Evolutionary conservation across 169 alveolate species (phyloP), one percentile per base, ranked within the genome.

Genomic region (Cardiosporidium cionae): DNA sequence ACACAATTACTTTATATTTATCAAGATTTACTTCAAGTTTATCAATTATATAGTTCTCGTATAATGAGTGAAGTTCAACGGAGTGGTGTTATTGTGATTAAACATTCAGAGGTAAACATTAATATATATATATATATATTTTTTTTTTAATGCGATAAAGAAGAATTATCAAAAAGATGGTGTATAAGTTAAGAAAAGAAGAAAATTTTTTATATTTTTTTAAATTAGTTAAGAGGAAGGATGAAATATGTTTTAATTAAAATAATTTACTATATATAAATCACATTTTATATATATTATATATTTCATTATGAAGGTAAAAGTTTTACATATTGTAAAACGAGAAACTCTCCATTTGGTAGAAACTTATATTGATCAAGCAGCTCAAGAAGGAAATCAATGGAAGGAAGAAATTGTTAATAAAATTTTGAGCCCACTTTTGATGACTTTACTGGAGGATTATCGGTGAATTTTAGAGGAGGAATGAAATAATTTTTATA

Each of bases 381-480:
- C 82, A 1, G 65, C 68, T n/a, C 67, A 33, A 67, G 82, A 75
- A n/a, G 1, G 37, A 33, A 34, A 16, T 4, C 28, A 33, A 16
- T 35, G 2, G 53, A 65, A 63, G 3, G 34, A 37, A 52, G 70
- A 74, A 52, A 37, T 54, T 25, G 81, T 66, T 23, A 52, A 65
- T 23, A 32, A 74, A 2, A 32, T 74, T 29, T 37, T 74, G 66
- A 65, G 70, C 2, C 75, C 65, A 33, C 70, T 76, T n/a, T 64
- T 76, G 0, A 72, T 69, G 27, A 76, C 82, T 16, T 68, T 76
- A 6, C 72, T 76, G 1, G 37, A 35, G 3, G 82, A 76, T 64
- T 76, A 76, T 73, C 68, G 72, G 74, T 36, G 23, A 27, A n/a
- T n/a, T n/a, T n/a, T n/a, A n/a, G n/a, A n/a, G n/a, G n/a, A n/a